Conservation (phyloP, 768 basidiomycete genomes). For the Rhodotorula taiwanensis region DNA sequence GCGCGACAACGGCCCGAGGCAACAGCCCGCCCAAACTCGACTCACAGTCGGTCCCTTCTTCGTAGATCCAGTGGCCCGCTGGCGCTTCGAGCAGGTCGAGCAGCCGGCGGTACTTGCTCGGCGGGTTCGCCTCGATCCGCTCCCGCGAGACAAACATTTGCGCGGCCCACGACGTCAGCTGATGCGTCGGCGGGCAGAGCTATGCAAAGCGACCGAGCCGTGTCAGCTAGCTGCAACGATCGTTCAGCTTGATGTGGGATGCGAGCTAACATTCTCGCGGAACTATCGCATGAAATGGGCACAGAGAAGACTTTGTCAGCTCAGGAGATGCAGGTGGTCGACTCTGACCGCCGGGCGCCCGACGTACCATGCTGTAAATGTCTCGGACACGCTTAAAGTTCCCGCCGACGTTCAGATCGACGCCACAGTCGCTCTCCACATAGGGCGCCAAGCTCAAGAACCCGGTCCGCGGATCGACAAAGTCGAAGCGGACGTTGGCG, state of each 20-base stretch:
- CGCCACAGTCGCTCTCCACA: slow-evolving; percentile 32
- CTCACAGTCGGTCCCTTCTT: slow-evolving; percentile 4
- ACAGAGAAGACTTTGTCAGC: not conserved
- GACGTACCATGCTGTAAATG: slow-evolving; percentile 39
- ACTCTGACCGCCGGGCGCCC: too few species aligned
- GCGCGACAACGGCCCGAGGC: too few species aligned
- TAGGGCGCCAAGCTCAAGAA: slow-evolving; percentile 7
- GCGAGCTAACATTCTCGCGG: slow-evolving; percentile 38
- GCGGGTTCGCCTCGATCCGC: slow-evolving; percentile 40
- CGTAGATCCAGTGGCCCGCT: slow-evolving; percentile 11
- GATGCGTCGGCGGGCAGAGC: slow-evolving; percentile 27
- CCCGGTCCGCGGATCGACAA: slow-evolving; percentile 5
- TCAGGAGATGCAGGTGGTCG: not conserved
- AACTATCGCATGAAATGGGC: slow-evolving; percentile 38
- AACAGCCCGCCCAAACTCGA: too few species aligned
- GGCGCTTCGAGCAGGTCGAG: slow-evolving; percentile 16
- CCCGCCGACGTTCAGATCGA: slow-evolving; percentile 39
- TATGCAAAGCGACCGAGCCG: not conserved
- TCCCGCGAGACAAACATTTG: slow-evolving; percentile 43
- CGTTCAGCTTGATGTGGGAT: not conserved
- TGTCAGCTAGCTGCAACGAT: not conserved
- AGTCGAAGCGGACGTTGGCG: slow-evolving; percentile 5
- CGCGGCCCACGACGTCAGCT: slow-evolving; percentile 42
- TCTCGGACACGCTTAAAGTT: slow-evolving; percentile 40
- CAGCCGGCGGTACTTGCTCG: slow-evolving; percentile 38